Percentiles rank a stretch among this genome's conserved stretches.
These are phyloP conservation scores for Boletus speciosus DNA, from an alignment of 768 basidiomycete species.

Conservation along the genomic window DNA sequence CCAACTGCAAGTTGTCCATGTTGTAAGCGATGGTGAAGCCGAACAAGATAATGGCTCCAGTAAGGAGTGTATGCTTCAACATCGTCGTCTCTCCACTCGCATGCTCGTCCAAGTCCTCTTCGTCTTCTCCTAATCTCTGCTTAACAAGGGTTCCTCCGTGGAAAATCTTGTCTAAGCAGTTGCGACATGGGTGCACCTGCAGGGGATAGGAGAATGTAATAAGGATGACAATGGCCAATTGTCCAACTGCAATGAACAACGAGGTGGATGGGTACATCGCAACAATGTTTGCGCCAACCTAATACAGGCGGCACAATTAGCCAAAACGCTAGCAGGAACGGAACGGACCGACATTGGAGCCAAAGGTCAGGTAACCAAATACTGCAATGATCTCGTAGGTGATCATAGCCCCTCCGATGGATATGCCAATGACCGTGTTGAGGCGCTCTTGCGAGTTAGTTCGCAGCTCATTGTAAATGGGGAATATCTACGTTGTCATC, in stretches of 20 bases:
- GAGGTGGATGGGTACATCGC: slow-evolving; percentile 93
- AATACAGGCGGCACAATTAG: slow-evolving; percentile 3
- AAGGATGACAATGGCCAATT: slow-evolving; percentile 86
- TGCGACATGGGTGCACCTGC: slow-evolving; percentile 91
- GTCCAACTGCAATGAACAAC: slow-evolving; percentile 88
- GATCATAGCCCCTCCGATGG: slow-evolving; percentile 79
- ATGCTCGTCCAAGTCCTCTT: slow-evolving; percentile 54
- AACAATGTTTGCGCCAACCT: slow-evolving; percentile 91
- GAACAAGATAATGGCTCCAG: slow-evolving; percentile 56
- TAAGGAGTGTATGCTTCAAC: slow-evolving; percentile 67
- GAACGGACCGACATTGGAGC: slow-evolving; percentile 57
- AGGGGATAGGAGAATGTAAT: slow-evolving; percentile 93
- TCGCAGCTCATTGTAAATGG: slow-evolving; percentile 88
- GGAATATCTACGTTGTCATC: slow-evolving; percentile 64
- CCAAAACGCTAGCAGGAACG: background rate
- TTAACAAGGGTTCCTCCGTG: slow-evolving; percentile 39
- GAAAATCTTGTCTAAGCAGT: slow-evolving; percentile 90
- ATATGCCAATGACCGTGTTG: slow-evolving; percentile 82
- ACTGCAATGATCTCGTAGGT: slow-evolving; percentile 87
- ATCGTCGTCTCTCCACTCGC: slow-evolving; percentile 58
- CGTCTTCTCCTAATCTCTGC: slow-evolving; percentile 42
- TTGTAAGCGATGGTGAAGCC: slow-evolving; percentile 76
- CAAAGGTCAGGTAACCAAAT: slow-evolving; percentile 93
- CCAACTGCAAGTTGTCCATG: slow-evolving; percentile 73
- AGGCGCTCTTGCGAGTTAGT: slow-evolving; percentile 77